These are phyloP conservation scores for Gaultheria prostrata DNA, from an alignment of 148 eudicot species.

Conservation along the genomic window DNA sequence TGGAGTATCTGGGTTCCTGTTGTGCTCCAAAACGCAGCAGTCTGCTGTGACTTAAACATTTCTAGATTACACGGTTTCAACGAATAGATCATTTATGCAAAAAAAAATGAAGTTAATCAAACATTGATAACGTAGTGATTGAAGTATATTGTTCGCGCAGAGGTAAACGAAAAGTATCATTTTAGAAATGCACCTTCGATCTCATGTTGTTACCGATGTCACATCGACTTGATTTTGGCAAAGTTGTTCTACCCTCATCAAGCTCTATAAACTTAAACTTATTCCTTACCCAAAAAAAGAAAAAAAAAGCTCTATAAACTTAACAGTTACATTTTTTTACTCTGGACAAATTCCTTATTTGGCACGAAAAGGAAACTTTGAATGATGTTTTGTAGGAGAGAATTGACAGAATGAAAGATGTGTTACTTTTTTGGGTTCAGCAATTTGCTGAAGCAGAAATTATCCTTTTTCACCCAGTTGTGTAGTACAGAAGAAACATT, in stretches of 20 bases:
- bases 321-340: neutral
- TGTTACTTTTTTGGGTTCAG: constrained; percentile 56
- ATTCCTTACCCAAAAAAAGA: too few relatives aligned
- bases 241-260: neutral
- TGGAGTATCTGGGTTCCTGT: too few relatives aligned
- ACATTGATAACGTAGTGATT: too few relatives aligned
- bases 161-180: neutral
- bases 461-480: constrained; percentile 70
- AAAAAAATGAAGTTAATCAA: too few relatives aligned
- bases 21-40: too few relatives aligned
- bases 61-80: too few relatives aligned
- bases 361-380: neutral
- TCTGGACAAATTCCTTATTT: neutral
- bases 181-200: neutral
- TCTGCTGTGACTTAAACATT: too few relatives aligned
- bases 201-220: neutral
- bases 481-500: constrained; percentile 83
- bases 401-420: neutral
- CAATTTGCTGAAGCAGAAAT: constrained; percentile 52
- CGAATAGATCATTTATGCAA: too few relatives aligned
- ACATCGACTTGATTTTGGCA: neutral
- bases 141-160: neutral
- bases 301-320: too few relatives aligned
- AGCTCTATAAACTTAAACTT: too few relatives aligned
- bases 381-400: too few relatives aligned